Evolutionary conservation across 2,329 filamentous ascomycete genomes (phyloP).

Genomic region (Fusarium sp.): DNA sequence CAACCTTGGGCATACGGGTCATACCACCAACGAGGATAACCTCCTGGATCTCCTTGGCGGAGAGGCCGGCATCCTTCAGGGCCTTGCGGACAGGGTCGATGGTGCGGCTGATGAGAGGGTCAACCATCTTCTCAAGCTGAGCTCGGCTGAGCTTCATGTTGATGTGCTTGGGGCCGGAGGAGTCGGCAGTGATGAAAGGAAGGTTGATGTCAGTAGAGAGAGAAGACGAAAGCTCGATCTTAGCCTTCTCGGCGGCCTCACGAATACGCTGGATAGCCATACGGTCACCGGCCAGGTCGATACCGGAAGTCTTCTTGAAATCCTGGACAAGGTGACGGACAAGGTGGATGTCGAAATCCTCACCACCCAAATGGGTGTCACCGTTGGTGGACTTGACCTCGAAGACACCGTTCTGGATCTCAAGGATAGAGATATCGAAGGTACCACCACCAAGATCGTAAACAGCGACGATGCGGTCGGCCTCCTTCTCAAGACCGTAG

Average conservation of each 20-base stretch:
- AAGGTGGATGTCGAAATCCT: slow-evolving; percentile 96
- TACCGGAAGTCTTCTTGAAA: slow-evolving; percentile 95
- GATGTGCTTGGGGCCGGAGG: slow-evolving; percentile 97
- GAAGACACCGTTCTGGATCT: slow-evolving; percentile 98
- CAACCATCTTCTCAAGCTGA: slow-evolving; percentile 93
- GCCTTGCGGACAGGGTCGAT: slow-evolving; percentile 96
- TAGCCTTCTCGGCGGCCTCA: slow-evolving; percentile 98
- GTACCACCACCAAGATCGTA: slow-evolving; percentile 99
- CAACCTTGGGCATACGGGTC: slow-evolving; percentile 99
- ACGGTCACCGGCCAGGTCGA: slow-evolving; percentile 91
- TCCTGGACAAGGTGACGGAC: slow-evolving; percentile 93
- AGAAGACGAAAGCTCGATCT: slow-evolving; percentile 97
- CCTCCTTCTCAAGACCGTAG: slow-evolving; percentile 96
- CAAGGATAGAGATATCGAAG: slow-evolving; percentile 98
- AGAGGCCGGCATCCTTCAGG: slow-evolving; percentile 92
- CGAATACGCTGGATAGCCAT: slow-evolving; percentile 99
- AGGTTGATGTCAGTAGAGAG: slow-evolving; percentile 98
- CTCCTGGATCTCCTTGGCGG: slow-evolving; percentile 95
- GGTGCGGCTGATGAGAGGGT: slow-evolving; percentile 87
- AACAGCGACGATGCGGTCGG: slow-evolving; percentile 89
- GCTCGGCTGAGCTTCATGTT: slow-evolving; percentile 93
- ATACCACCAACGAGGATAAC: slow-evolving; percentile 98
- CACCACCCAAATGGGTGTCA: slow-evolving; percentile 97
- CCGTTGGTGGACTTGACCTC: slow-evolving; percentile 99
- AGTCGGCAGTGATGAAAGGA: slow-evolving; percentile 97